Conservation (phyloP, 139 green algal genomes). For the Tetradesmus obliquus region DNA sequence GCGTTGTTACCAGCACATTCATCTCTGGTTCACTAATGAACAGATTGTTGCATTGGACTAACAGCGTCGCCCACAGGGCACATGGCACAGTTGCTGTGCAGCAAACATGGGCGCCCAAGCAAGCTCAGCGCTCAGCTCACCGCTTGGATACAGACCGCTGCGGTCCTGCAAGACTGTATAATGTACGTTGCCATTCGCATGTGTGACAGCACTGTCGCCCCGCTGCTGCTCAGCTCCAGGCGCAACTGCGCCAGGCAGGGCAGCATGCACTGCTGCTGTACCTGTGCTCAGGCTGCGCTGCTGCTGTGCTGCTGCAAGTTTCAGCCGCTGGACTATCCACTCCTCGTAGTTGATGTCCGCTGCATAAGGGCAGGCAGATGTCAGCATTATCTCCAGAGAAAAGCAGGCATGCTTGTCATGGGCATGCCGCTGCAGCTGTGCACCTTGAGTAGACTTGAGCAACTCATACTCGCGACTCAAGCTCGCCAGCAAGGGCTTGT, state of each 20-base stretch:
- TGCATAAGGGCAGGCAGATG: not conserved
- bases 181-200: not conserved
- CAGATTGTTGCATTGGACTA: too few species aligned
- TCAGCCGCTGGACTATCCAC: conserved; percentile 18
- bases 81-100: not conserved
- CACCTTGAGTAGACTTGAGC: conserved; percentile 16
- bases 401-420: not conserved
- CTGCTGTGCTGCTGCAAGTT: conserved; percentile 29
- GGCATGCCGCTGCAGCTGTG: not conserved
- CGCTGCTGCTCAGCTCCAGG: not conserved
- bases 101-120: not conserved
- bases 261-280: not conserved
- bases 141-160: not conserved
- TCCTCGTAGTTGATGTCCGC: conserved; percentile 29
- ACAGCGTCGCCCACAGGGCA: too few species aligned
- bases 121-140: not conserved
- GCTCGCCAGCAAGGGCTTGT: conserved; percentile 35
- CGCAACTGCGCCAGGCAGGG: not conserved
- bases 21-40: not conserved
- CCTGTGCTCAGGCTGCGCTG: not conserved
- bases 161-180: not conserved
- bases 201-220: not conserved
- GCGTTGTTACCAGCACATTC: not conserved
- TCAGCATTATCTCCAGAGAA: not conserved
- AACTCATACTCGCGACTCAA: conserved; percentile 38